Base-by-base conservation (phyloP, 179 eudicot species). In the Dionaea muscipula region DNA sequence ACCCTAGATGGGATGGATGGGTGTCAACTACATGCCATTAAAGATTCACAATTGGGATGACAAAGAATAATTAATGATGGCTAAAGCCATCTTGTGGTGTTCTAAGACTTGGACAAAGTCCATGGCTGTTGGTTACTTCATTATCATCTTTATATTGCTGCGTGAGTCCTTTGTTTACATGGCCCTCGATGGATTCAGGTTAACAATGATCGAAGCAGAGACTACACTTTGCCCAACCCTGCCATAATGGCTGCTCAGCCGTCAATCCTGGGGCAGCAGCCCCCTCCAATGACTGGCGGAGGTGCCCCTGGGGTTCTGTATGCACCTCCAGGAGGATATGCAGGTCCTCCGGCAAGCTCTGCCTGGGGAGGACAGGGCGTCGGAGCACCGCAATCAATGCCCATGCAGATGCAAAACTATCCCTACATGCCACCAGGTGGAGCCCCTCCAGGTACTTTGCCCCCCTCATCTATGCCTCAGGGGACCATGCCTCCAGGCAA, bases 151-250 rank as follows among this genome's bases (percentile, higher is more conserved):
- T n/a, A n/a, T n/a, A n/a, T n/a, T n/a, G n/a, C n/a, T n/a, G n/a
- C n/a, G n/a, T n/a, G n/a, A n/a, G n/a, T n/a, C n/a, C n/a, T n/a
- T n/a, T n/a, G n/a, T n/a, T n/a, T n/a, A n/a, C n/a, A n/a, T n/a
- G n/a, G n/a, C n/a, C n/a, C 10, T 24, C 8, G 25, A 16, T 47
- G 11, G 19, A 24, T 26, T 25, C 80, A 91, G 98, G 78, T 87
- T 23, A 91, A 91, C 68, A 91, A 87, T 47, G 98, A 91, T 58
- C 58, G 94, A 50, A 79, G 95, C 77, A 84, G 98, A 72, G 98
- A 91, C 68, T 91, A 80, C 53, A 91, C 98, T 11, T 47, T 73
- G 45, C 82, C 94, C 11, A 57, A 54, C 59, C 60, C 79, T 47
- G 76, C 83, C 16, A 57, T 80, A 44, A 9, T 79, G 51, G 72